These are phyloP conservation scores for Exsudoporus frostii DNA, from an alignment of 768 basidiomycete genomes.

Conservation along the genomic window DNA sequence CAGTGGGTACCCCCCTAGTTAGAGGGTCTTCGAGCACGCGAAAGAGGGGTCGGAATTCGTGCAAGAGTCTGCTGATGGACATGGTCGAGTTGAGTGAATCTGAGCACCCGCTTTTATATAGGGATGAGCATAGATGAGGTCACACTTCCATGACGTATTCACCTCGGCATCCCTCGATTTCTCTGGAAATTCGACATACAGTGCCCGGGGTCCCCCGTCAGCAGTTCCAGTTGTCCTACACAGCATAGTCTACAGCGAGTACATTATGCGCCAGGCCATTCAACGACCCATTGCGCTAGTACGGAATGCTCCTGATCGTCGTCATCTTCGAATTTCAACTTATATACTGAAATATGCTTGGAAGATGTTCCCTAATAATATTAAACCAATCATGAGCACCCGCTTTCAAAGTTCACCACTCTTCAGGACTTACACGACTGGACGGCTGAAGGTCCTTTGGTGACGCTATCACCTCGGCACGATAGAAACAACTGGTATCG, in stretches of 20 bases:
- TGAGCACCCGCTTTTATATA: slow-evolving; percentile 10
- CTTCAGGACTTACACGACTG: slow-evolving; percentile 35
- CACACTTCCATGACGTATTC: slow-evolving; percentile 10
- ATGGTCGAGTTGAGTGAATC: slow-evolving; percentile 32
- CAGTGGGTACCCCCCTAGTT: slow-evolving; percentile 29
- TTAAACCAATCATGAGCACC: slow-evolving; percentile 8
- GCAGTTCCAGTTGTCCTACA: not conserved
- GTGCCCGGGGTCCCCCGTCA: slow-evolving; percentile 15
- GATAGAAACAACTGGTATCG: slow-evolving; percentile 88
- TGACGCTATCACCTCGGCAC: slow-evolving; percentile 75
- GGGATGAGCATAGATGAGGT: not conserved
- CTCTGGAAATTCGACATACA: slow-evolving; percentile 16
- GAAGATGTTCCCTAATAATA: slow-evolving; percentile 35
- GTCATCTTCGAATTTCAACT: slow-evolving; percentile 86
- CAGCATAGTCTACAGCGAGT: not conserved
- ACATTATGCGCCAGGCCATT: slow-evolving; percentile 55
- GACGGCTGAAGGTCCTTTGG: slow-evolving; percentile 44
- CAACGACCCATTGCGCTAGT: slow-evolving; percentile 76
- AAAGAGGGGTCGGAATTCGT: slow-evolving; percentile 73
- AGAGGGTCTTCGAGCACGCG: slow-evolving; percentile 75
- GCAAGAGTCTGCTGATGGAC: slow-evolving; percentile 65
- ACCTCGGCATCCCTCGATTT: slow-evolving; percentile 13
- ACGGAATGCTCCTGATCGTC: slow-evolving; percentile 80
- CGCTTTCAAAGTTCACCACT: not conserved
- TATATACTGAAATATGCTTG: slow-evolving; percentile 59